Evolutionary conservation across 805 yeast species (phyloP).

Genomic region (Cyberlindnera xylosilytica): DNA sequence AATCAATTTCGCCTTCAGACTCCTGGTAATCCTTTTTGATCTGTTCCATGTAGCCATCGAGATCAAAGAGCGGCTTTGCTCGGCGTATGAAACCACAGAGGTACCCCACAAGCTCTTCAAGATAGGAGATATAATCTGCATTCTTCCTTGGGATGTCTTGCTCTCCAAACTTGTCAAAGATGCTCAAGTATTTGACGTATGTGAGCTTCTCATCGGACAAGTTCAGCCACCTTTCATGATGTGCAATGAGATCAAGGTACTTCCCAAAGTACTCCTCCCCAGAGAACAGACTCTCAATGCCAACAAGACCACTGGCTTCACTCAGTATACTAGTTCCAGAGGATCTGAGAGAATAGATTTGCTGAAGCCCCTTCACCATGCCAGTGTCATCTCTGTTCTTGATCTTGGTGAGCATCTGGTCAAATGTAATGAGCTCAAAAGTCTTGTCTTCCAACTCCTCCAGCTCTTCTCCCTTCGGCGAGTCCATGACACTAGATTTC

Average conservation of each 20-base stretch:
- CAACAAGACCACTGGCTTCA: conserved; percentile 45
- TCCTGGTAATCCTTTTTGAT: conserved; percentile 11
- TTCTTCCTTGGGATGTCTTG: conserved; percentile 19
- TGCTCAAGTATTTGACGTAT: conserved; percentile 50
- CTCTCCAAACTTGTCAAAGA: conserved; percentile 39
- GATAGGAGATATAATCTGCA: conserved; percentile 31
- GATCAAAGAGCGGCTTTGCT: conserved; percentile 46
- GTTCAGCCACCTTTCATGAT: conserved; percentile 54
- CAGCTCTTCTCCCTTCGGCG: conserved; percentile 1
- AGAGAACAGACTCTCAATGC: conserved; percentile 48
- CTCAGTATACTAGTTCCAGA: conserved; percentile 39
- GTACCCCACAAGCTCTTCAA: conserved; percentile 46
- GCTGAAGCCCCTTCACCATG: conserved; percentile 25
- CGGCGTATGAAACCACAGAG: conserved; percentile 45
- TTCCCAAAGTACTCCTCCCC: conserved; percentile 64
- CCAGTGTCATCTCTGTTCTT: conserved; percentile 25
- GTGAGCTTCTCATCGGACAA: conserved; percentile 35
- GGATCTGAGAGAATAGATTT: conserved; percentile 18
- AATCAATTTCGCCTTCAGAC: conserved; percentile 11
- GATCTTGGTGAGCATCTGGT: conserved; percentile 32
- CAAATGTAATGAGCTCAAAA: conserved; percentile 36
- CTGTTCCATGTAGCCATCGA: conserved; percentile 29
- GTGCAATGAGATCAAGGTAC: conserved; percentile 51
- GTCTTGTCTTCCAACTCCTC: conserved; percentile 25
- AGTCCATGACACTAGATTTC: neutral